Percentiles rank a stretch among this genome's conserved stretches.
Conservation (phyloP, 208 protist species). For the Trypanosomatidae sp. region DNA sequence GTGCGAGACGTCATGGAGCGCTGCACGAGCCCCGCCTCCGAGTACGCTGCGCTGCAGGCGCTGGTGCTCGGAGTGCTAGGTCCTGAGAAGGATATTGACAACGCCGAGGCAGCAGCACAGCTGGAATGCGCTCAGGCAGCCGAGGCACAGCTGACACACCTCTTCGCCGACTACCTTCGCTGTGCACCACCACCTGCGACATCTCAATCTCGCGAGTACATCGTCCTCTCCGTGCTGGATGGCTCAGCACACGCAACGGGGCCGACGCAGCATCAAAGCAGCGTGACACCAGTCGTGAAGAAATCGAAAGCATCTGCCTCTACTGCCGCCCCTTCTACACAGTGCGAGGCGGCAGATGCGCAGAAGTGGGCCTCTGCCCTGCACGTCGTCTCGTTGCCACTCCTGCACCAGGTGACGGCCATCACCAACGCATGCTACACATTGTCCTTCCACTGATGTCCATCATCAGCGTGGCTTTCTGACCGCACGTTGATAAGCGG, state of each 20-base stretch:
- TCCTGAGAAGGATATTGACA: conserved; percentile 7
- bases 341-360: background rate
- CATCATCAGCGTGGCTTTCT: background rate
- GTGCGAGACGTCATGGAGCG: conserved; percentile 74
- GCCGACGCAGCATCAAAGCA: background rate
- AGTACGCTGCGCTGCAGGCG: conserved; percentile 58
- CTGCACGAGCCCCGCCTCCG: conserved; percentile 54
- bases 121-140: conserved; percentile 11
- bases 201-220: conserved; percentile 20
- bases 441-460: background rate
- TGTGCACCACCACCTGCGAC: background rate
- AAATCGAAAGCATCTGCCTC: background rate
- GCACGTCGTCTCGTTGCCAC: conserved; percentile 43
- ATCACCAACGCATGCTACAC: conserved; percentile 34
- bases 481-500: background rate
- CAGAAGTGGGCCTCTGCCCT: conserved; percentile 26
- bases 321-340: background rate
- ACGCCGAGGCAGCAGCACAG: conserved; percentile 19
- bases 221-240: conserved; percentile 55
- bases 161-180: conserved; percentile 18
- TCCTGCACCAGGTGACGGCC: conserved; percentile 41
- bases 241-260: conserved; percentile 8
- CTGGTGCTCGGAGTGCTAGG: conserved; percentile 52
- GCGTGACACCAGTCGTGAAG: background rate
- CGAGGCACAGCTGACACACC: conserved; percentile 3